Conservation (phyloP, 2,329 filamentous ascomycete species). For the Xylaria sp. region DNA sequence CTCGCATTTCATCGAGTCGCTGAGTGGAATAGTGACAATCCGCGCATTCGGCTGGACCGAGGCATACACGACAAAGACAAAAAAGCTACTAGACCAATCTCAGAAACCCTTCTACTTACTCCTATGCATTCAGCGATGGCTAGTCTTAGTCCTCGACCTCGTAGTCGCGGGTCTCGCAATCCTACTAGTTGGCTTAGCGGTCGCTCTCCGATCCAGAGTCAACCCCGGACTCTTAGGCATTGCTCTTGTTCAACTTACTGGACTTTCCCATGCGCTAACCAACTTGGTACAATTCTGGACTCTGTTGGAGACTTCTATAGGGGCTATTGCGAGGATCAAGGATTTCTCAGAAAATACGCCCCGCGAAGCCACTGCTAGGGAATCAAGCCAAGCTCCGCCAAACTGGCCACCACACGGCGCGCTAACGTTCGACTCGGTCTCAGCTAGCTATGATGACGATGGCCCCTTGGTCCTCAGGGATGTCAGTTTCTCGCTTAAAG, state of each 20-base stretch:
- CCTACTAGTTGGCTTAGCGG: constrained; percentile 36
- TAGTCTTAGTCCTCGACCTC: constrained; percentile 25
- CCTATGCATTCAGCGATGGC: constrained; percentile 27
- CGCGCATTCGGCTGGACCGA: constrained; percentile 23
- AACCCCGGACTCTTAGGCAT: constrained; percentile 26
- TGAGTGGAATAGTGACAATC: constrained; percentile 16
- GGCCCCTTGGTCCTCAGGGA: constrained; percentile 28
- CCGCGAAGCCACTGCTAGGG: constrained; percentile 10
- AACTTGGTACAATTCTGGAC: constrained; percentile 35
- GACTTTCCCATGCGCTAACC: constrained; percentile 29
- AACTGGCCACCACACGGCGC: constrained; percentile 38
- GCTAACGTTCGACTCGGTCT: constrained; percentile 36
- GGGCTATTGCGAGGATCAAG: constrained; percentile 30
- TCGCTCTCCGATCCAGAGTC: constrained; percentile 21
- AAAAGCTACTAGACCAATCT: constrained; percentile 14
- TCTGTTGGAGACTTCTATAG: constrained; percentile 36
- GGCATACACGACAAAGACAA: constrained; percentile 3
- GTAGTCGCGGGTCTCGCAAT: constrained; percentile 22
- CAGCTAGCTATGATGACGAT: constrained; percentile 37
- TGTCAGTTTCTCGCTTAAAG: constrained; percentile 36
- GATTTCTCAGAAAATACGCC: constrained; percentile 10
- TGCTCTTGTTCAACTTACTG: constrained; percentile 32
- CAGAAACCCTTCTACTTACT: constrained; percentile 25
- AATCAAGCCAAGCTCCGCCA: constrained; percentile 1
- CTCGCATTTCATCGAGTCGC: constrained; percentile 23